Base-by-base conservation (phyloP, 2,329 filamentous ascomycete genomes). In the Aureobasidium vineae region DNA sequence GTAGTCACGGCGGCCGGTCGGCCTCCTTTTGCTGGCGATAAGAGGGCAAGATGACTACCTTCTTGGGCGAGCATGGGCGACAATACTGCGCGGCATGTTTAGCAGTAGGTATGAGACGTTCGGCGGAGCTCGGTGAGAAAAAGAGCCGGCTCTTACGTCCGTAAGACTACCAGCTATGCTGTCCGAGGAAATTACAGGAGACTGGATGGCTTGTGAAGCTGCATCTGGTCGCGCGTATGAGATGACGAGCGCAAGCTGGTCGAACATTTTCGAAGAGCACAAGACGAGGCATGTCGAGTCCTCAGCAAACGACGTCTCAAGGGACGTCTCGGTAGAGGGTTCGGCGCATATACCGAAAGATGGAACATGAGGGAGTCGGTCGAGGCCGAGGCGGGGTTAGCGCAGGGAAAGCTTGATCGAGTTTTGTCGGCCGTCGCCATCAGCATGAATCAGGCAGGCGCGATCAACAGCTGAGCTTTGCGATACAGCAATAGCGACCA, bases 381-480 rank as follows among this genome's bases (percentile, higher is more conserved):
- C 43, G 43, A 26, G 57, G 57, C 57, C n/a, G 28, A 61, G 57
- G 43, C n/a, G 41, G 57, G 57, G 57, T 31, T 61, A 49, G 57
- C 57, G 57, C 31, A 61, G 26, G 7, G 26, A 33, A 59, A 59
- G 41, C 57, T 61, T 49, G 41, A 36, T 26, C 57, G 41, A 33
- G 15, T 59, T 59, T 59, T 59, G 26, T 38, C 40, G 8, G 21
- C 23, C 26, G 26, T n/a, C 53, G 36, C 5, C 26, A 45, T 45
- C 56, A 15, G 26, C 57, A 61, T 61, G 57, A 61, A 47, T 61
- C 57, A 49, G 43, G 41, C 28, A 49, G 57, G 31, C 16, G 49
- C 49, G 16, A 52, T 19, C 57, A 61, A n/a, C 57, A 47, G 28
- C 28, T 49, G 57, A 61, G 57, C 57, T 61, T 49, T 61, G 57